These are phyloP conservation scores for Breviolum minutum DNA, from an alignment of 73 alveolate species.

Conservation along the genomic window DNA sequence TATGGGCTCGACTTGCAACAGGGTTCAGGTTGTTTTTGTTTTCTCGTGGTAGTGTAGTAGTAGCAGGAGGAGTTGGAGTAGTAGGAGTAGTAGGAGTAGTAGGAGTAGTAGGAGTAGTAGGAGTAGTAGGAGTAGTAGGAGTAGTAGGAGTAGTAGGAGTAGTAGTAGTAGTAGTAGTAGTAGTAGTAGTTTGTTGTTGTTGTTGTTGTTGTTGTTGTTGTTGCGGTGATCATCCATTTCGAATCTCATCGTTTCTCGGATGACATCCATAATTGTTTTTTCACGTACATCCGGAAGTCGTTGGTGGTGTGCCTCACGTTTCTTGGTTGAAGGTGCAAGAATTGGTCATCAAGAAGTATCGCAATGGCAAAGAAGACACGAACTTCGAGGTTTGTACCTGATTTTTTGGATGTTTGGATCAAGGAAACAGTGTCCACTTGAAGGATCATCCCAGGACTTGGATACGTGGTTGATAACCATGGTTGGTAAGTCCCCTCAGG, in stretches of 20 bases:
- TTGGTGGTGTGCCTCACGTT: background rate
- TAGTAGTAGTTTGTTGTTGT: background rate
- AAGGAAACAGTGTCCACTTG: no score
- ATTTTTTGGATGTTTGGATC: no score
- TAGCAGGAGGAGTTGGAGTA: background rate
- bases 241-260: background rate
- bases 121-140: background rate
- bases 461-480: no score
- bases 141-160: background rate
- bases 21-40: background rate
- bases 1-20: background rate
- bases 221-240: background rate
- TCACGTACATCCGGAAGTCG: background rate
- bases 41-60: background rate
- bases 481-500: no score
- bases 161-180: background rate
- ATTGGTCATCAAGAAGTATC: slow-evolving; percentile 22
- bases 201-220: background rate
- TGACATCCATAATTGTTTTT: background rate
- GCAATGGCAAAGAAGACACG: slow-evolving; percentile 44
- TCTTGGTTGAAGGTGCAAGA: slow-evolving; percentile 31
- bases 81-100: background rate
- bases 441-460: no score
- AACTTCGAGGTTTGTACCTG: slow-evolving; percentile 51
- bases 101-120: background rate